Base-by-base conservation (phyloP, 1,139 yeast genomes). In the Blastobotrys aristatus region DNA sequence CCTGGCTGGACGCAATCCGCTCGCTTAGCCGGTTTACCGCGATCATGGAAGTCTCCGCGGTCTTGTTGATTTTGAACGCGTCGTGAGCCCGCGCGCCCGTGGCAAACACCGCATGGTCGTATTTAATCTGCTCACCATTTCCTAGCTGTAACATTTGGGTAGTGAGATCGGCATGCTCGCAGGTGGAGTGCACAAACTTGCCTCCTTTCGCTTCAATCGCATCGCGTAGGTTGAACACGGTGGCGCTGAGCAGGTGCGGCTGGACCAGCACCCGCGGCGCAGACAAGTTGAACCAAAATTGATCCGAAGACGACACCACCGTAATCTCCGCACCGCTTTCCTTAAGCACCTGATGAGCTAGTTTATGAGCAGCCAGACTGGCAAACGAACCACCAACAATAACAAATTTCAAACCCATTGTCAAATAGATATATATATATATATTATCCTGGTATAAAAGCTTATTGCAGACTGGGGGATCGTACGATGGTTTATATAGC, bases 31-130 rank as follows among this genome's bases (percentile, higher is more conserved):
- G 86, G 67, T 83, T 88, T 56, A 84, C 75, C 55, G 82, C 76
- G 57, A 81, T 83, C 65, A 83, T 84, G 2, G 38, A 17, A 11
- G 5, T 8, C 13, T 47, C 82, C 81, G 50, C 84, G 85, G 63
- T 89, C 90, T 44, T 84, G 5, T 34, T 10, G n/a, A 34, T 22
- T 61, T 90, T 90, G 63, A 84, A 85, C 43, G 92, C 84, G 58
- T 84, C 80, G 53, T 89, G 87, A 63, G 81, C 82, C 10, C 55
- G 31, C 43, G 95, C 90, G 61, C 96, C 96, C 42, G 87, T 89
- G 38, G 95, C 92, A 52, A 85, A 76, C 46, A 87, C 79, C 63
- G 86, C 73, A 66, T 82, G 82, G 65, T 86, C 95, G 66, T 86
- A 87, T 54, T 64, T 64, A 47, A 73, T 57, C 48, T 68, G 67